Conservation (phyloP, 2,329 filamentous ascomycete genomes). For the Plenodomus tracheiphilus region DNA sequence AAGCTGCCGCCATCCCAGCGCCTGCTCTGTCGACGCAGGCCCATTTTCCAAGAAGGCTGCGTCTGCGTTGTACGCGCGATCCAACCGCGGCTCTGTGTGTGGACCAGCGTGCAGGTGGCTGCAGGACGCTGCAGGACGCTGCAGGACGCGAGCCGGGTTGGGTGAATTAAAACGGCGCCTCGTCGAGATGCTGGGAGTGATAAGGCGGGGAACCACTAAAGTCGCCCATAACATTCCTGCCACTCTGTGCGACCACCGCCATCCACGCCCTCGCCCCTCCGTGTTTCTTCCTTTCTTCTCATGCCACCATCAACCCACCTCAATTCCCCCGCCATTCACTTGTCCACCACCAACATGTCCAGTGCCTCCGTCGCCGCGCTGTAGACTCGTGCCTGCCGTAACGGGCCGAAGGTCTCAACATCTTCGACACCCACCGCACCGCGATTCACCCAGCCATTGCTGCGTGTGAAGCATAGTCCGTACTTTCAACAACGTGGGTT, state of each 20-base stretch:
- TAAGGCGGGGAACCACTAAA: conserved; percentile 32
- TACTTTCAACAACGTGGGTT: conserved; percentile 13
- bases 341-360: conserved; percentile 19
- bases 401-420: conserved; percentile 16
- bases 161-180: conserved; percentile 35
- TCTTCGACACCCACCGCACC: conserved; percentile 22
- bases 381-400: conserved; percentile 22
- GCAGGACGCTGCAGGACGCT: conserved; percentile 36
- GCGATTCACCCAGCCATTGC: conserved; percentile 26
- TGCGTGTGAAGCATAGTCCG: conserved; percentile 3
- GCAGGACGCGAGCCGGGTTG: conserved; percentile 29
- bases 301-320: conserved; percentile 10
- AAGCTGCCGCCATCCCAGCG: conserved; percentile 9
- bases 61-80: conserved; percentile 13
- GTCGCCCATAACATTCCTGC: conserved; percentile 32
- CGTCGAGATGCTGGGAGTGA: conserved; percentile 26
- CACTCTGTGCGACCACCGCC: conserved; percentile 31
- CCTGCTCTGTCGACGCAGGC: not conserved
- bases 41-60: conserved; percentile 6
- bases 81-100: conserved; percentile 25
- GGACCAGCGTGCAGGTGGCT: conserved; percentile 35
- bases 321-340: conserved; percentile 7
- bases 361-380: conserved; percentile 26
- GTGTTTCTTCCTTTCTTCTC: conserved; percentile 20
- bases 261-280: conserved; percentile 22